Base-by-base conservation (phyloP, 352 stramenopile species). In the Globisporangium megalacanthum region DNA sequence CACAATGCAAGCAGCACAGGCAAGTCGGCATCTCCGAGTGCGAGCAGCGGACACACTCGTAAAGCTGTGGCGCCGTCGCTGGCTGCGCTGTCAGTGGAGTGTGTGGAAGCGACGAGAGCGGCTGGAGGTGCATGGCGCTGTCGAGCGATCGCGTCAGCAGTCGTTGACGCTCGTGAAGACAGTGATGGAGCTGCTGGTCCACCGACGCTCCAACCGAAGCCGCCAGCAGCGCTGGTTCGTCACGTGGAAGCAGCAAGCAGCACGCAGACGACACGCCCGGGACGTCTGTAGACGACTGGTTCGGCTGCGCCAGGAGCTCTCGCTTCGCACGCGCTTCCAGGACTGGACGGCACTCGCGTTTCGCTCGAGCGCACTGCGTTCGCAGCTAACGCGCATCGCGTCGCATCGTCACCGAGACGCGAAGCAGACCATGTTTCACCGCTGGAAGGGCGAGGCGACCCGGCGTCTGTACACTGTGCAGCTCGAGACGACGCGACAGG, bases 71-170 rank as follows among this genome's bases (percentile, higher is more conserved):
- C 31, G 22, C 36, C 41, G 39, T 15, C 17, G 3, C 0, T 20
- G 39, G 6, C 29, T 62, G 36, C 60, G 60, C 11, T 53, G 37
- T 39, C 29, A 52, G 42, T 66, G 60, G 60, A 31, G 44, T 15
- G 5, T 35, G 19, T 66, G 54, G 60, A 61, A 62, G 25, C 60
- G 54, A 11, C 29, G 42, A 17, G 48, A 62, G 13, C 47, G 22
- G 0, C 14, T 52, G 2, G n/a, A 15, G 29, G 17, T 19, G 0
- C 29, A 37, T 19, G 22, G 31, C 0, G 36, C n/a, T 17, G 15
- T 49, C 6, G 14, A 13, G 36, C 42, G 11, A n/a, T 35, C 25
- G 25, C 36, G 51, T 14, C 51, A 36, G 13, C 25, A 19, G n/a
- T 62, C 57, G 7, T 17, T 53, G n/a, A 19, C 53, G 22, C 57